These are phyloP conservation scores for Pythium folliculosum DNA, from an alignment of 352 stramenopile species.

Conservation along the genomic window DNA sequence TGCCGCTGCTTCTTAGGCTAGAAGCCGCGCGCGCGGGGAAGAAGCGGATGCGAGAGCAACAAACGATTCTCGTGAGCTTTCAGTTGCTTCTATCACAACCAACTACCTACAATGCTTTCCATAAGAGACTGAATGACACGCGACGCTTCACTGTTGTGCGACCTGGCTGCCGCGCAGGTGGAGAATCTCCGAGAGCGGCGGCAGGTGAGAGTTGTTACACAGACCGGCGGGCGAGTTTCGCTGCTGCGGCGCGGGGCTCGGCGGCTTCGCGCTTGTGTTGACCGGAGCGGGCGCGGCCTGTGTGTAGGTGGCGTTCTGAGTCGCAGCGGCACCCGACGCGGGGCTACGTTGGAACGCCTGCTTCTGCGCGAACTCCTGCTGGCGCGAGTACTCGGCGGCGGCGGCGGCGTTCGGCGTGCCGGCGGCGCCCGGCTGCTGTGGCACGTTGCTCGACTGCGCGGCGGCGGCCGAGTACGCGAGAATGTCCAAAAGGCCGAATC, in stretches of 20 bases:
- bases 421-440: constrained; percentile 1
- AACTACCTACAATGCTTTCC: constrained; percentile 25
- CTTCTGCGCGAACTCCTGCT: constrained; percentile 22
- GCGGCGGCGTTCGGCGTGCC: constrained; percentile 18
- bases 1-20: background rate
- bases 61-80: constrained; percentile 12
- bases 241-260: constrained; percentile 13
- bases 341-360: constrained; percentile 13
- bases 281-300: constrained; percentile 1
- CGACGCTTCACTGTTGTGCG: constrained; percentile 26
- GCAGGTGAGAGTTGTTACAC: constrained; percentile 56
- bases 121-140: constrained; percentile 7
- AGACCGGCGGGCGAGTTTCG: constrained; percentile 25
- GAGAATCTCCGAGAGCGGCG: constrained; percentile 71
- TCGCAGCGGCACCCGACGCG: background rate
- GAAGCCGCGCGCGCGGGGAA: background rate
- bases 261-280: constrained; percentile 2
- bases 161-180: constrained; percentile 53
- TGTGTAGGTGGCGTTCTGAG: constrained; percentile 6
- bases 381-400: constrained; percentile 28
- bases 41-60: constrained; percentile 4
- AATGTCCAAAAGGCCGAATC: constrained; percentile 66
- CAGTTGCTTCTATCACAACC: constrained; percentile 34
- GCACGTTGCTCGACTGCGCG: constrained; percentile 42
- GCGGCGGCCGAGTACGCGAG: constrained; percentile 60